Evolutionary conservation across 2,329 filamentous ascomycete species (phyloP), one percentile per base, ranked within the genome.

Genomic region (Ascochyta clinopodiicola): DNA sequence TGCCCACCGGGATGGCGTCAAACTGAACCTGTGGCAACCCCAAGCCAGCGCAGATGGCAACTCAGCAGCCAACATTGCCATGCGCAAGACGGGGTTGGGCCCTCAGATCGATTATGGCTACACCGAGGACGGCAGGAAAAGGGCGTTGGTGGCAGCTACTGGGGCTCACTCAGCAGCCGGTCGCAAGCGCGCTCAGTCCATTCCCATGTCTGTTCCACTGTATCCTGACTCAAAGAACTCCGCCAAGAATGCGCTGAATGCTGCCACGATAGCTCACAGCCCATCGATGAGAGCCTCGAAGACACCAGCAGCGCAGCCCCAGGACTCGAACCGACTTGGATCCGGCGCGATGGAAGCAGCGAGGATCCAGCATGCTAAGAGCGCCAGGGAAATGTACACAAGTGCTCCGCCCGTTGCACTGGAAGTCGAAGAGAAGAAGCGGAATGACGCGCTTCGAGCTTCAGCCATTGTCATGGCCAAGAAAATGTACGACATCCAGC

Each of bases 401-500:
- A 88, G 90, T 1, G 79, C 86, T 31, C 92, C 92, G 4, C 88
- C 88, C 0, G 85, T 96, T 3, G 82, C 85, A 24, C 79, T 84
- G 2, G 91, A 96, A 68, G 78, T 86, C 0, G 88, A 95, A 36
- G 92, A 96, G 67, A 84, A 87, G 72, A 87, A 84, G 58, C 86
- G 84, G 54, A 84, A 88, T 39, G 89, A 92, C 62, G 86, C 87
- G 4, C 79, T 96, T 2, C 89, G 88, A 60, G 91, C 92, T 27
- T 94, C 92, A 19, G 92, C 93, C 2, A 80, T 96, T 3, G 91
- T 90, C 10, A 96, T 97, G 92, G 92, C 93, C 6, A 90, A 88
- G 75, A 86, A 89, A 64, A 94, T 96, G 87, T 96, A 92, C 70
- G 84, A 81, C 10, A 80, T 85, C 31, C 88, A 92, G 63, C 86